These are phyloP conservation scores for Microbotryum scabiosae DNA, from an alignment of 1,284 basidiomycete species.

Conservation along the genomic window DNA sequence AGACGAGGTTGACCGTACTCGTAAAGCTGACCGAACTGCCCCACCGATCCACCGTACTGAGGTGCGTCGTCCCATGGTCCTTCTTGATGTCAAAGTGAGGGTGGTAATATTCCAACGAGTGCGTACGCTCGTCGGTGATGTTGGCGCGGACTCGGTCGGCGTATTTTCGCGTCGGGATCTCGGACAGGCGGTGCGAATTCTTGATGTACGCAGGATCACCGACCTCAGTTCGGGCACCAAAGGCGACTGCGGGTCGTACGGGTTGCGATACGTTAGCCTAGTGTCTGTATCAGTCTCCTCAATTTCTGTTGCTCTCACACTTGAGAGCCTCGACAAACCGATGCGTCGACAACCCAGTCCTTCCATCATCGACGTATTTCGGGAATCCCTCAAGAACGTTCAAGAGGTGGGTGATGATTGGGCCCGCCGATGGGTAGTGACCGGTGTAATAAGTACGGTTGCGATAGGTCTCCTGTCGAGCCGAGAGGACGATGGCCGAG, in stretches of 20 bases:
- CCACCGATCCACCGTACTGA: slow-evolving; percentile 66
- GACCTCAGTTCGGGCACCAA: slow-evolving; percentile 60
- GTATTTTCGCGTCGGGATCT: slow-evolving; percentile 64
- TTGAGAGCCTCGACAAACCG: slow-evolving; percentile 67
- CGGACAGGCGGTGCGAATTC: slow-evolving; percentile 49
- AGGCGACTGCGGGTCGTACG: slow-evolving; percentile 32
- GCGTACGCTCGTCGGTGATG: slow-evolving; percentile 74
- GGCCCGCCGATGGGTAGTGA: slow-evolving; percentile 71
- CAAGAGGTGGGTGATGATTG: slow-evolving; percentile 68
- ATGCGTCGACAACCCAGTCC: slow-evolving; percentile 56
- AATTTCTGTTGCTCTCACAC: slow-evolving; percentile 46
- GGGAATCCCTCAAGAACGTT: slow-evolving; percentile 62
- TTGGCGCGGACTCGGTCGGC: slow-evolving; percentile 55
- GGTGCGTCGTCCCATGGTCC: slow-evolving; percentile 86
- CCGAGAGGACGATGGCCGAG: slow-evolving; percentile 58
- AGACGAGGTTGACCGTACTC: slow-evolving; percentile 75
- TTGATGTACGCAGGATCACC: slow-evolving; percentile 63
- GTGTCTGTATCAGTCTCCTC: not conserved
- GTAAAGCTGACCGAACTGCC: slow-evolving; percentile 81
- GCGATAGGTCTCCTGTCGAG: slow-evolving; percentile 66
- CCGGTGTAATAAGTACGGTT: slow-evolving; percentile 74
- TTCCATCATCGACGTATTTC: slow-evolving; percentile 48
- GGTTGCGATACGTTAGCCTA: not conserved
- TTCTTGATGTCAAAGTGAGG: slow-evolving; percentile 63
- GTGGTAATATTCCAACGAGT: slow-evolving; percentile 70